Evolutionary conservation across 1,284 basidiomycete genomes (phyloP), one percentile per base, ranked within the genome.

Genomic region (Pulveroboletus sp.): DNA sequence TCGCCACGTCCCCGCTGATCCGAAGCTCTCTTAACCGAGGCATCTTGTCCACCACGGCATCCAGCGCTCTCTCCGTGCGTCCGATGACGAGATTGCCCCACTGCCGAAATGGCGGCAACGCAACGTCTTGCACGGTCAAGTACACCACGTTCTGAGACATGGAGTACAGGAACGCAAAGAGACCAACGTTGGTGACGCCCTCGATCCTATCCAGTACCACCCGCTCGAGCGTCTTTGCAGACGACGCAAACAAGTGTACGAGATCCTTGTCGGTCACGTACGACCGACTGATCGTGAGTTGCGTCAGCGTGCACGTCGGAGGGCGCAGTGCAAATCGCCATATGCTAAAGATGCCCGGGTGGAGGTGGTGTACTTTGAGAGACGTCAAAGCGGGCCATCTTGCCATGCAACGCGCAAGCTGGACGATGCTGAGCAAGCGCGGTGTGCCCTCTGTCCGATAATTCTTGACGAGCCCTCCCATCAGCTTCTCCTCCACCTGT

Each of bases 1-100:
- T 70, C 46, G 65, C 65, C 6, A 68, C 66, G 36, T 70, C 65
- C 5, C 65, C 67, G 1, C 66, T 18, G 29, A 67, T 62, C 40
- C 52, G 46, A 2, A 70, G 38, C 28, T 65, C 64, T 17, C 31
- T 33, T 20, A 70, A 25, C 17, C 54, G 45, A 4, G 44, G 43
- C 66, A 67, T 66, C 52, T 49, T 65, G 50, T 60, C 58, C 17
- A 67, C 35, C 39, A 45, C 47, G 20, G 28, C 29, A 12, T 70
- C 65, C 43, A 68, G 11, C 17, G 68, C 65, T 18, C 61, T 49
- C 44, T 70, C 65, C 10, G 24, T 44, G 4, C 61, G 52, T 8
- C 66, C 63, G 38, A 70, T 49, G 20, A 66, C 25, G 36, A 66
- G 63, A 20, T 57, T 61, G 2, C 63, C 61, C 53, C 50, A 51